Percentiles rank a stretch among this genome's conserved stretches.
Evolutionary conservation across 768 basidiomycete genomes (phyloP).

Genomic region (Amanita subjunquillea): DNA sequence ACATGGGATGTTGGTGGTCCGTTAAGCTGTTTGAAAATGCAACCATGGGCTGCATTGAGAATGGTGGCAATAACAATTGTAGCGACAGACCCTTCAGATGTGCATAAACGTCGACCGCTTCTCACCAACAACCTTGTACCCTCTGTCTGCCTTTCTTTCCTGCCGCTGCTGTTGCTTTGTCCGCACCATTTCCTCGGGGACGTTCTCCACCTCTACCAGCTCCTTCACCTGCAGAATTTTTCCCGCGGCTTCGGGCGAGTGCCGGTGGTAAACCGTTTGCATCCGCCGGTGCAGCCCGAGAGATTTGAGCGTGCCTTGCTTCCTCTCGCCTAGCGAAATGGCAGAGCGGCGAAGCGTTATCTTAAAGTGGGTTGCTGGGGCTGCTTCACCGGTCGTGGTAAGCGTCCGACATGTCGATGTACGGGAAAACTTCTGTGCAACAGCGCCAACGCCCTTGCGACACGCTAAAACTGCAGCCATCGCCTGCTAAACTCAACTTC

Average conservation of each 20-base stretch:
- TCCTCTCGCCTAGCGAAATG: slow-evolving; percentile 67
- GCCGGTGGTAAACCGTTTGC: slow-evolving; percentile 77
- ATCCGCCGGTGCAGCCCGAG: slow-evolving; percentile 77
- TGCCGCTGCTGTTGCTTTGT: slow-evolving; percentile 59
- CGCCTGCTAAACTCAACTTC: not conserved
- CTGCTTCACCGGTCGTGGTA: not conserved
- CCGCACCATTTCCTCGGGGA: slow-evolving; percentile 53
- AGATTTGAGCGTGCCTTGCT: slow-evolving; percentile 66
- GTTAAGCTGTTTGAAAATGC: too few relatives aligned
- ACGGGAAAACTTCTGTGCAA: too few relatives aligned
- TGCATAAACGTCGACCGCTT: slow-evolving; percentile 23
- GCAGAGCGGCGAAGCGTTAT: slow-evolving; percentile 84
- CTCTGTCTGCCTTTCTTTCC: slow-evolving; percentile 57
- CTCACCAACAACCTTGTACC: slow-evolving; percentile 49
- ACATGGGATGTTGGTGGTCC: too few relatives aligned
- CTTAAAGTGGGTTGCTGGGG: slow-evolving; percentile 67
- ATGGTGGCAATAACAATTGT: not conserved
- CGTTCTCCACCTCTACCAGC: slow-evolving; percentile 81
- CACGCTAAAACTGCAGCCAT: not conserved
- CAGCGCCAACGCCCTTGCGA: too few relatives aligned
- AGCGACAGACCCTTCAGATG: slow-evolving; percentile 10
- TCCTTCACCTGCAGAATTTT: slow-evolving; percentile 87
- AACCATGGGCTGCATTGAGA: not conserved
- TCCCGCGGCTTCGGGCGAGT: slow-evolving; percentile 67
- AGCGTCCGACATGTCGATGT: not conserved